phyloP scores from a whole-genome alignment of 345 rosid species.

The Mallotus nudiflorus region DNA sequence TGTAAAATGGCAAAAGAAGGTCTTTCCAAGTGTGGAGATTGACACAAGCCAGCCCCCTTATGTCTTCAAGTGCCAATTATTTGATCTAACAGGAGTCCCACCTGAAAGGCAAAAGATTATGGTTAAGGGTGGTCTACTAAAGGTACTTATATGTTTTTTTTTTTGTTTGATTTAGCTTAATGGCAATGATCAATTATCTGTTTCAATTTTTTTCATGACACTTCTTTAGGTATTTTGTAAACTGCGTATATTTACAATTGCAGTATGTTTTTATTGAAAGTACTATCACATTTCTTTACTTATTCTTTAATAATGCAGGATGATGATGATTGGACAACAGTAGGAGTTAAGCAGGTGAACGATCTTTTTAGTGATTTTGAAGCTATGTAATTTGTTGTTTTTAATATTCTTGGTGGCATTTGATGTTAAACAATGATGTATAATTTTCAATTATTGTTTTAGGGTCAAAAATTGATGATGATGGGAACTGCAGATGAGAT shows the following conservation, averaged over 20 bases:
- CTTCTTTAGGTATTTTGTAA: neutral
- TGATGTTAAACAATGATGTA: conserved; percentile 2
- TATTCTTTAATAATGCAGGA: conserved; percentile 51
- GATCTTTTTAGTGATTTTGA: conserved; percentile 15
- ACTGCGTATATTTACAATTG: neutral
- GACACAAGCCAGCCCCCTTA: conserved; percentile 71
- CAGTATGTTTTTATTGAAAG: conserved; percentile 12
- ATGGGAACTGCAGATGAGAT: conserved; percentile 99
- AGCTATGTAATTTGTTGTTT: neutral
- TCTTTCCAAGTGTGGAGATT: conserved; percentile 75
- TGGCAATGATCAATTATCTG: neutral
- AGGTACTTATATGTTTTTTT: conserved; percentile 44
- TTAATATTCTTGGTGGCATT: neutral
- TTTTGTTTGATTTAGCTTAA: neutral
- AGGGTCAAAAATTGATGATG: conserved; percentile 99
- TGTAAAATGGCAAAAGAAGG: conserved; percentile 95
- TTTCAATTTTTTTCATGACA: conserved; percentile 1
- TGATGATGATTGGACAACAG: conserved; percentile 82
- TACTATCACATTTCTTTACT: conserved; percentile 4
- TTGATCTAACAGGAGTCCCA: conserved; percentile 88
- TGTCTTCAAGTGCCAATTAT: conserved; percentile 89
- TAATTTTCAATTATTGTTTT: neutral
- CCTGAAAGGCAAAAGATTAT: conserved; percentile 97
- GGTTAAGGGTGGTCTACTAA: conserved; percentile 93
- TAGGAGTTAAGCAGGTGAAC: conserved; percentile 79